Evolutionary conservation across 345 rosid species (phyloP), one percentile per base, ranked within the genome.

Genomic region (Acer campestre): DNA sequence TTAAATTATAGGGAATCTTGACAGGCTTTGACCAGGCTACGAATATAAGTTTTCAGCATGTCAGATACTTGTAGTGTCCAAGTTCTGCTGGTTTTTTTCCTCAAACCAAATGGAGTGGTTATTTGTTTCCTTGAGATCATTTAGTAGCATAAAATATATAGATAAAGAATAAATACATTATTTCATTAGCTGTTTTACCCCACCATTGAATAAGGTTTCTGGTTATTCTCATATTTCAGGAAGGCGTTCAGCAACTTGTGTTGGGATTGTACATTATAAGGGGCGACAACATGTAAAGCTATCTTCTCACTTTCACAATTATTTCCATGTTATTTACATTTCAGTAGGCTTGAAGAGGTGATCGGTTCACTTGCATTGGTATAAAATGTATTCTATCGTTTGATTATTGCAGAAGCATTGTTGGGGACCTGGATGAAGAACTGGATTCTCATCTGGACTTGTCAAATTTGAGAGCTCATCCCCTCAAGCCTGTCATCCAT

Each of bases 11-110:
- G 97, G 98, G 98, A 44, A 48, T 88, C 70, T 80, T 93, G 65
- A 92, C 88, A 84, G 98, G 97, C 58, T 93, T 95, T 78, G 97
- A 93, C 81, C 99, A 92, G 83, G 97, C 98, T 74, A 91, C 98
- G 29, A 89, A 95, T 85, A 88, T 92, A 38, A 14, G 40, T 63
- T 62, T 51, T 22, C 14, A 31, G 48, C 10, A 31, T 31, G 48
- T 31, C 58, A 55, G 22, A 31, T n/a, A 14, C 53, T 67, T 40
- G 14, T 40, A 12, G 75, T 38, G 51, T 72, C 25, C 25, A 17
- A 10, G 17, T 62, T 61, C 22, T 11, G 38, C 18, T 25, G 8
- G 17, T 42, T 12, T 38, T 17, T 62, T 62, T 53, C 16, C 7
- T 6, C 14, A 46, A 61, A 62, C 40, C 42, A 16, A 44, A 62